Conservation (phyloP, 73 alveolate genomes). For the Paramecium sonneborni region DNA sequence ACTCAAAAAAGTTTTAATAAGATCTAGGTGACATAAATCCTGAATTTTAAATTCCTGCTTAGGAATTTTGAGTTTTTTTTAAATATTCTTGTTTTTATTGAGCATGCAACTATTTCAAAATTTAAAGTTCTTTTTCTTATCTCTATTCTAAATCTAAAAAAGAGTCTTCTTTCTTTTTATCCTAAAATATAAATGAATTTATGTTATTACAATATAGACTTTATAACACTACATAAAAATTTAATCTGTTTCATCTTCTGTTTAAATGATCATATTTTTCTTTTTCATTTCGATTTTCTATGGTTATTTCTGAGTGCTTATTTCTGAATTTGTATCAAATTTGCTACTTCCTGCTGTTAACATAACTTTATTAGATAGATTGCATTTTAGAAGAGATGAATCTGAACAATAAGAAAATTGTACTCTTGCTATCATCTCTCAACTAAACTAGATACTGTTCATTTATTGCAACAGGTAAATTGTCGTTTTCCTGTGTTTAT, state of each 20-base stretch:
- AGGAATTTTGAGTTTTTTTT: background rate
- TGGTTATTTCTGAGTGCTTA: background rate
- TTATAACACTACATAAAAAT: background rate
- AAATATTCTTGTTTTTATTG: background rate
- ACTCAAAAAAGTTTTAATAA: background rate
- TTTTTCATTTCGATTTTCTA: background rate
- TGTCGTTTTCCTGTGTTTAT: slow-evolving; percentile 31
- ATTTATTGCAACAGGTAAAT: slow-evolving; percentile 23
- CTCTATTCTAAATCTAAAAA: background rate
- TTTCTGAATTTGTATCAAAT: background rate
- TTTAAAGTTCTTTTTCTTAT: background rate
- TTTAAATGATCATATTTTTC: background rate
- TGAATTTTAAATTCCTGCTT: background rate
- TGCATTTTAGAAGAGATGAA: slow-evolving; percentile 22
- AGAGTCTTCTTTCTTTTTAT: background rate
- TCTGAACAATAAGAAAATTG: background rate
- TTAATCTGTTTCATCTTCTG: background rate
- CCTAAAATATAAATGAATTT: background rate
- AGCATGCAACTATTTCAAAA: background rate
- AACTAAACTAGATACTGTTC: background rate
- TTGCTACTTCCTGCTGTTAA: background rate
- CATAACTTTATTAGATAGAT: background rate
- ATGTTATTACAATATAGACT: background rate
- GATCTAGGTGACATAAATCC: slow-evolving; percentile 5
- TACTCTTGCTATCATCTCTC: slow-evolving; percentile 31